Conservation (phyloP, 805 yeast genomes). For the Yarrowia divulgata region DNA sequence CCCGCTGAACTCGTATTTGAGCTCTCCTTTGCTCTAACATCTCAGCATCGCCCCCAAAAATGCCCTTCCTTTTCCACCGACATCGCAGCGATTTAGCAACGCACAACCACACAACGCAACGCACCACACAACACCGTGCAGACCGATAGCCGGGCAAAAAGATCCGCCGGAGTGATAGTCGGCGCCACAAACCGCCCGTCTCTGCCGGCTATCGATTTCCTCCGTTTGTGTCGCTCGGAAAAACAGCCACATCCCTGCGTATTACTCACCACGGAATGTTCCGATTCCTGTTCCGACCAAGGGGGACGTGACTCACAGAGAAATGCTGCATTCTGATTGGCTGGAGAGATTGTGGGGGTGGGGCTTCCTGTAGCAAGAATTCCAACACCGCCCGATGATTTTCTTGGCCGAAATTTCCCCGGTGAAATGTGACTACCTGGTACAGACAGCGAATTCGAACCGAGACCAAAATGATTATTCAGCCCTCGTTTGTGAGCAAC, state of each 20-base stretch:
- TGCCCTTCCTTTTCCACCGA: neutral
- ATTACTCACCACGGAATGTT: neutral
- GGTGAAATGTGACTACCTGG: too few species aligned
- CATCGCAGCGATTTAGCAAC: slow-evolving; percentile 26
- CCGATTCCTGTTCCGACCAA: neutral
- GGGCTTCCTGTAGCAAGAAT: too few species aligned
- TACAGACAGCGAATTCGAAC: too few species aligned
- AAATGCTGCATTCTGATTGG: neutral
- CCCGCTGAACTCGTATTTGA: too few species aligned
- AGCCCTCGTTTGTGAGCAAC: too few species aligned
- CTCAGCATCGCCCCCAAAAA: neutral
- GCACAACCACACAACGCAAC: neutral
- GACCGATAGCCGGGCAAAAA: slow-evolving; percentile 9
- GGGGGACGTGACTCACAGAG: neutral
- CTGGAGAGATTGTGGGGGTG: neutral
- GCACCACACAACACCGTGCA: neutral
- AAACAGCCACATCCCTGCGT: slow-evolving; percentile 25
- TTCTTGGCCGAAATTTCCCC: too few species aligned
- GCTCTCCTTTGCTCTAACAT: too few species aligned
- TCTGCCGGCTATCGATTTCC: slow-evolving; percentile 1
- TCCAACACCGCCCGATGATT: too few species aligned
- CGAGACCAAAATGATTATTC: too few species aligned
- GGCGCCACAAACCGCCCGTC: neutral
- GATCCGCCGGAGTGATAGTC: neutral
- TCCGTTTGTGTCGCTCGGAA: neutral